Base-by-base conservation (phyloP, 495 filamentous ascomycete genomes). In the Podospora didyma region DNA sequence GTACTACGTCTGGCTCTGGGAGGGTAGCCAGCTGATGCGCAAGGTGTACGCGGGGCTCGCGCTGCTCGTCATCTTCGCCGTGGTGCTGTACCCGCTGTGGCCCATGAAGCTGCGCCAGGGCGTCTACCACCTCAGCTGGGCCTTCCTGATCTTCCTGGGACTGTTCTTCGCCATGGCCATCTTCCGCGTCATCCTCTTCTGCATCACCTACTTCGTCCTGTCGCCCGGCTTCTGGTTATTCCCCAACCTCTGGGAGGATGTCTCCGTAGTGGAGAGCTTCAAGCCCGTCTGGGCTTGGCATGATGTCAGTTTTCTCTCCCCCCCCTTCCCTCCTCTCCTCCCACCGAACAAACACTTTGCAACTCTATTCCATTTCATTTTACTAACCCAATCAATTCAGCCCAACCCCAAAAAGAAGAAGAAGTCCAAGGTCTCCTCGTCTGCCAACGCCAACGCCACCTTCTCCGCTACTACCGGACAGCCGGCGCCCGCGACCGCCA, bases 131-230 rank as follows among this genome's bases (percentile, higher is more conserved):
- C 79, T 97, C 47, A 93, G 88, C 75, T 96, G 97, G 81, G 93
- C 85, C 42, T 90, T 94, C 85, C 79, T 97, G 64, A 89, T 90
- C 22, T 79, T 97, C 51, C 83, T 99, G 39, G 95, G 90, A 28
- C 72, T 96, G 51, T 99, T 99, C 84, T 96, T 99, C 73, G 88
- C 84, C 63, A 97, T 99, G 93, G 86, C 93, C 0, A 93, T 99
- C 61, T 90, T 97, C 82, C 83, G 95, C 53, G 79, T 97, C 20
- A 96, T 97, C 51, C 75, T 99, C n/a, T 99, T 97, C 75, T 87
- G 87, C 63, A 73, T 93, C 67, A 97, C 95, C 11, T 89, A 96
- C 62, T 93, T 97, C 66, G 78, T 82, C 7, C 80, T 84, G 10
- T 79, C 91, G 14, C 94, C 93, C 1, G 95, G 95, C 59, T 78